Conservation (phyloP, 192 early-diverging fungal species). For the Linnemannia zychae region DNA sequence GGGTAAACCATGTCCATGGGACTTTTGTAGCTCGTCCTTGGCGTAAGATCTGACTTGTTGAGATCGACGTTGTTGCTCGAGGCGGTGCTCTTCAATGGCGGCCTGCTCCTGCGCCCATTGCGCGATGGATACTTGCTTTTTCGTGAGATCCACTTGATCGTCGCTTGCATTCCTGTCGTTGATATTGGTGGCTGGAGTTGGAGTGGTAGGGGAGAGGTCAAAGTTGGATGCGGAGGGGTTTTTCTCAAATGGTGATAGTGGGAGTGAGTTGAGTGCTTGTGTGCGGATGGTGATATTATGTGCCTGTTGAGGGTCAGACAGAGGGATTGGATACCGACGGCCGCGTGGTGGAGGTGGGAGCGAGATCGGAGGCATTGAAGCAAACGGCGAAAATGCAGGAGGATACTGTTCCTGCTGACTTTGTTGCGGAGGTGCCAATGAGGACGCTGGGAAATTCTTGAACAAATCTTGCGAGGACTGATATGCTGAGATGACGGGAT, state of each 20-base stretch:
- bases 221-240: not conserved
- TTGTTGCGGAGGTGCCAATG: not conserved
- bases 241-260: not conserved
- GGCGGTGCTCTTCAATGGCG: conserved; percentile 19
- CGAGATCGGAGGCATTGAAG: not conserved
- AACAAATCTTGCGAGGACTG: conserved; percentile 26
- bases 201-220: not conserved
- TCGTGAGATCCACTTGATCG: not conserved
- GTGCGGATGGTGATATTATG: not conserved
- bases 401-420: not conserved
- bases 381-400: too few species aligned
- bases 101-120: conserved; percentile 42
- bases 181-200: not conserved
- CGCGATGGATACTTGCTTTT: not conserved
- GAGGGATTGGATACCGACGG: not conserved
- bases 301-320: not conserved
- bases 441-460: not conserved
- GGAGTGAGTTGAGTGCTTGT: not conserved
- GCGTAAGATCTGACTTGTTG: not conserved
- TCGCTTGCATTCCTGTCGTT: not conserved
- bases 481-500: conserved; percentile 23
- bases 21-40: not conserved
- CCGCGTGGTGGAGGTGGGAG: not conserved
- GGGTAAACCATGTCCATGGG: not conserved
- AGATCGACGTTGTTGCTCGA: conserved; percentile 6